A percentile compares a stretch with the other conserved stretches of the same genome.
Conservation (phyloP, 192 early-diverging fungal genomes). For the Pilaira anomala region DNA sequence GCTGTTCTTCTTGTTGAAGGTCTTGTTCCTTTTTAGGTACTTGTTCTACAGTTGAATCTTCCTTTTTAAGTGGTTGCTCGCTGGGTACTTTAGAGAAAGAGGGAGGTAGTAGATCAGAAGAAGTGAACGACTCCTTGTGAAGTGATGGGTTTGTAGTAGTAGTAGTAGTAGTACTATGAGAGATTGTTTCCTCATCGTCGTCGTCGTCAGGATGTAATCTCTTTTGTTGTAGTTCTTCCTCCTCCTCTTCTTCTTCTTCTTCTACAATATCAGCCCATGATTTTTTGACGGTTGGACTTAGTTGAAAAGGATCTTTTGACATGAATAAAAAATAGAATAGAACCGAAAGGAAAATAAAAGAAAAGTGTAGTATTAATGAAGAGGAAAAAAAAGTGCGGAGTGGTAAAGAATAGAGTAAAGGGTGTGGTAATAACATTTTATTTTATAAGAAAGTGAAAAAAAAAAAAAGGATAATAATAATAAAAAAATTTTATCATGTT, state of each 20-base stretch:
- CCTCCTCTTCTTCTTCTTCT: conserved; percentile 11
- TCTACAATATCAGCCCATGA: conserved; percentile 11
- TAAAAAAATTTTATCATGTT: not conserved
- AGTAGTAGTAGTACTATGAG: no score
- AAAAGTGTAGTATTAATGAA: not conserved
- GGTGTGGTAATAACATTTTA: no score
- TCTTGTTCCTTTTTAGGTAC: no score
- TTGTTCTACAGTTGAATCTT: no score
- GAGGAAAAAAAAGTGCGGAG: not conserved
- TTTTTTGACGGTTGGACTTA: not conserved
- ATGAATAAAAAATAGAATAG: not conserved
- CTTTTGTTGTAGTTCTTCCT: conserved; percentile 5
- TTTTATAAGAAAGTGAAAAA: not conserved
- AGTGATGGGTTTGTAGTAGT: not conserved
- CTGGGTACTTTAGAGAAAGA: no score
- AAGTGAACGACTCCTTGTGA: not conserved
- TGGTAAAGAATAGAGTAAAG: not conserved
- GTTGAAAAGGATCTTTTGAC: not conserved
- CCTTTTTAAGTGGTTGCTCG: no score
- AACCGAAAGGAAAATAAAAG: not conserved
- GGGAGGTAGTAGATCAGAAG: no score
- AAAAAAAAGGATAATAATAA: not conserved
- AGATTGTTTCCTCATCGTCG: no score
- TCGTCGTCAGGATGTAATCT: not conserved
- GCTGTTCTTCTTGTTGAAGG: no score